Conservation (phyloP, 768 basidiomycete genomes). For the Russula sp. region DNA sequence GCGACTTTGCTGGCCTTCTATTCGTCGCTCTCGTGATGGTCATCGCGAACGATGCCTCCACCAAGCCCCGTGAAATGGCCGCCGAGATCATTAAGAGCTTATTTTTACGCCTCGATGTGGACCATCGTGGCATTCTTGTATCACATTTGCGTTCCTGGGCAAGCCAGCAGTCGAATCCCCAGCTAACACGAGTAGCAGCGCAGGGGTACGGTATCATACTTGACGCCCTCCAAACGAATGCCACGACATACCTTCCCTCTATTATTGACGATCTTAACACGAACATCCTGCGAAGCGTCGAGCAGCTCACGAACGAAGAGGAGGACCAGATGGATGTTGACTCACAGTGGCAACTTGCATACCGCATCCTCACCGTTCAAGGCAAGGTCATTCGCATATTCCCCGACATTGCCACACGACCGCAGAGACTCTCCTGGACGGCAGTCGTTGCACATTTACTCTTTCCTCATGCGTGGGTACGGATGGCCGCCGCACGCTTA, state of each 20-base stretch:
- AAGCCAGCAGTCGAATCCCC: slow-evolving; percentile 46
- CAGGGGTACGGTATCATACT: slow-evolving; percentile 80
- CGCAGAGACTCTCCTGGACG: slow-evolving; percentile 53
- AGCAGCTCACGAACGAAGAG: slow-evolving; percentile 35
- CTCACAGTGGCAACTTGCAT: slow-evolving; percentile 74
- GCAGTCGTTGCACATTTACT: slow-evolving; percentile 58
- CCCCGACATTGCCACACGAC: slow-evolving; percentile 40
- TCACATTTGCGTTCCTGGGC: slow-evolving; percentile 79
- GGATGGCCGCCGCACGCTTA: slow-evolving; percentile 69
- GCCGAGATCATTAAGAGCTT: slow-evolving; percentile 75
- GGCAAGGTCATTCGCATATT: slow-evolving; percentile 54
- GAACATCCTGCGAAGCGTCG: slow-evolving; percentile 39
- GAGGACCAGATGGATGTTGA: slow-evolving; percentile 48
- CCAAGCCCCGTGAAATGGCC: slow-evolving; percentile 85
- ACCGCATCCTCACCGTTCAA: slow-evolving; percentile 66
- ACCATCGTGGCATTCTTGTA: slow-evolving; percentile 47
- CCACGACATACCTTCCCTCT: slow-evolving; percentile 36
- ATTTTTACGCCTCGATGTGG: slow-evolving; percentile 58
- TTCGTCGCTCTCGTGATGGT: slow-evolving; percentile 91
- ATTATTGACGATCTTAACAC: slow-evolving; percentile 53
- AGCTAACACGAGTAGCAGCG: slow-evolving; percentile 63
- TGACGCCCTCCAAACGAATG: slow-evolving; percentile 51
- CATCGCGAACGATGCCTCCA: slow-evolving; percentile 87
- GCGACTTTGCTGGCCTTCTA: slow-evolving; percentile 79
- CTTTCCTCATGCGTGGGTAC: slow-evolving; percentile 94